Percentiles rank a stretch among this genome's conserved stretches.
These are phyloP conservation scores for Dactylellina cionopaga DNA, from an alignment of 2,329 filamentous ascomycete species.

Conservation along the genomic window DNA sequence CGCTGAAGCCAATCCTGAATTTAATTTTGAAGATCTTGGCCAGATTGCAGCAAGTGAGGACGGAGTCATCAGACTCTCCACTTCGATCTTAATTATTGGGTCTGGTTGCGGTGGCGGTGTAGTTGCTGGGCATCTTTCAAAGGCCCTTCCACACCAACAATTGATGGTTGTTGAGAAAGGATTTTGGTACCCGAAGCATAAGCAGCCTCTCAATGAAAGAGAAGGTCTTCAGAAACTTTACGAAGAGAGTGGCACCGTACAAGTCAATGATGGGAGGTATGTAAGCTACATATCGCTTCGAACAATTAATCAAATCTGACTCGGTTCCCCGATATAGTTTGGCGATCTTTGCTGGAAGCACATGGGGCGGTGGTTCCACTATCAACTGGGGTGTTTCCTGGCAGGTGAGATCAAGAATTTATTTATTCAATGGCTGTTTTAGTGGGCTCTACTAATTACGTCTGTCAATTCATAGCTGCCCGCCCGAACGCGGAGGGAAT, in stretches of 20 bases:
- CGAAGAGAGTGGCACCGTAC: conserved; percentile 27
- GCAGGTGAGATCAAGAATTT: conserved; percentile 58
- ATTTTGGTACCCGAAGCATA: conserved; percentile 67
- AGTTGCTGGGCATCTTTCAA: conserved; percentile 79
- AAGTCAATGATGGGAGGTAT: conserved; percentile 49
- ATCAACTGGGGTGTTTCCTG: conserved; percentile 81
- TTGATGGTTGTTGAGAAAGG: conserved; percentile 77
- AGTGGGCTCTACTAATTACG: neutral
- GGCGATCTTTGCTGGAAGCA: conserved; percentile 73
- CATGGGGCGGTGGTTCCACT: conserved; percentile 86
- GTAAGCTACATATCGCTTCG: neutral
- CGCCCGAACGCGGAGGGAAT: conserved; percentile 67
- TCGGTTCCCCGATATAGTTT: too few species aligned
- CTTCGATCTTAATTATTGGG: conserved; percentile 85
- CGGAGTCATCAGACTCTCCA: conserved; percentile 65
- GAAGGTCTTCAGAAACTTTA: conserved; percentile 38
- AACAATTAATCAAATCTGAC: conserved; percentile 57
- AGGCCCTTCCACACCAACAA: conserved; percentile 67
- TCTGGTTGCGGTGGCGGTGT: conserved; percentile 88
- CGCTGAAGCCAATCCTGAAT: conserved; percentile 59
- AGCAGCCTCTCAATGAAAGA: conserved; percentile 36
- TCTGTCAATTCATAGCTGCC: conserved; percentile 15
- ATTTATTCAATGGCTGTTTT: too few species aligned
- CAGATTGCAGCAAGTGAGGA: conserved; percentile 63
- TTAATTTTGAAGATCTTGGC: conserved; percentile 59